Conservation (phyloP, 2,329 filamentous ascomycete species). For the Cercospora canescens region DNA sequence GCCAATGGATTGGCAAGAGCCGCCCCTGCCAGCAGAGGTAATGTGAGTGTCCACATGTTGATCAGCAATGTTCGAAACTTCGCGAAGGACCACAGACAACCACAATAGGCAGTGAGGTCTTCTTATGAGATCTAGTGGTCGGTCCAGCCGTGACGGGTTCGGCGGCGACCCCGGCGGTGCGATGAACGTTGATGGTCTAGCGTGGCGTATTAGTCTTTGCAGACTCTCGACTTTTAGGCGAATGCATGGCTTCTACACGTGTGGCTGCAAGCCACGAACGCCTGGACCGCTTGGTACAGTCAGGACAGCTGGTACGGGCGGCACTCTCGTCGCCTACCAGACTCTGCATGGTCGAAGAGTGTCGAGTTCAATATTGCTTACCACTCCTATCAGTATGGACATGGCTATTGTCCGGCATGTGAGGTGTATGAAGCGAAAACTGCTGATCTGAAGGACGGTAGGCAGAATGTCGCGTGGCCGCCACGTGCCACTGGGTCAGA, state of each 20-base stretch:
- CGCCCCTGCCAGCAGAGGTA: not conserved
- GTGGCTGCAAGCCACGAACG: conserved; percentile 1
- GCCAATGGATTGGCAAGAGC: not conserved
- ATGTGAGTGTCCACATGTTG: not conserved
- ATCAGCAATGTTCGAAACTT: not conserved
- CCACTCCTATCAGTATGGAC: not conserved
- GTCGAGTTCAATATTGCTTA: not conserved
- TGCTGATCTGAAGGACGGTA: not conserved
- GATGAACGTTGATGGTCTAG: not conserved
- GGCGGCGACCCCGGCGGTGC: not conserved
- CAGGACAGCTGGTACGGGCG: no score
- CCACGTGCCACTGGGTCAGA: not conserved
- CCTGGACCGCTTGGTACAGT: not conserved
- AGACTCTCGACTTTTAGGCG: not conserved
- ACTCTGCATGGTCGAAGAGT: not conserved
- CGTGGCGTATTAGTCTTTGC: not conserved
- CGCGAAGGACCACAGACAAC: not conserved
- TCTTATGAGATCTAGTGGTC: not conserved
- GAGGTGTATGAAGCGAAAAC: not conserved
- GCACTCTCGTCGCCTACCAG: not conserved
- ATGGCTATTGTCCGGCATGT: not conserved
- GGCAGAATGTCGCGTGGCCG: not conserved
- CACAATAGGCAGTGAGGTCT: not conserved
- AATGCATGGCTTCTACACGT: not conserved
- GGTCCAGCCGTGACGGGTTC: not conserved